A percentile compares a stretch with the other conserved stretches of the same genome.
These are phyloP conservation scores for Cladosporium sp. DNA, from an alignment of 2,329 filamentous ascomycete species.

Conservation along the genomic window DNA sequence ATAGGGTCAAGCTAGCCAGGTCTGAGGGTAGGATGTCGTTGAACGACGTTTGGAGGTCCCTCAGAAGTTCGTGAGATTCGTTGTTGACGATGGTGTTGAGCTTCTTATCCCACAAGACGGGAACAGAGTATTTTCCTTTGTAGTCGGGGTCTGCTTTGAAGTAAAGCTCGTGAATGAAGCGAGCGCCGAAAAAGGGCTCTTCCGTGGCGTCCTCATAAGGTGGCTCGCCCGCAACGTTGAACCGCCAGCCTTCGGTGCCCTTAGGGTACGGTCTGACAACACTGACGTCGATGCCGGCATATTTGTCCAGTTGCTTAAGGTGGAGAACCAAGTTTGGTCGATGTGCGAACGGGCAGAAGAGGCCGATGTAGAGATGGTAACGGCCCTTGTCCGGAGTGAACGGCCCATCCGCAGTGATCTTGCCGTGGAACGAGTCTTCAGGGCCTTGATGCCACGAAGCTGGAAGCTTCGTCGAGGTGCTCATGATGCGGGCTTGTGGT, in stretches of 20 bases:
- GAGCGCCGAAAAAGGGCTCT: conserved; percentile 52
- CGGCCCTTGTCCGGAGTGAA: conserved; percentile 47
- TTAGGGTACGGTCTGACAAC: conserved; percentile 63
- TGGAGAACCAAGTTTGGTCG: conserved; percentile 52
- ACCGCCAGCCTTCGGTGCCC: conserved; percentile 59
- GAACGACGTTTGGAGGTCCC: conserved; percentile 53
- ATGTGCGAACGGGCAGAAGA: conserved; percentile 62
- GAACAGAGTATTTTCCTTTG: conserved; percentile 56
- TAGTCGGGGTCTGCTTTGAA: conserved; percentile 56
- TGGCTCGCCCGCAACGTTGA: conserved; percentile 40
- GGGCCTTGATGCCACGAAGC: conserved; percentile 27
- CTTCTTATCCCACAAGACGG: conserved; percentile 57
- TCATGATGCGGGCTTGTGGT: conserved; percentile 1
- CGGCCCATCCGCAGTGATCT: conserved; percentile 40
- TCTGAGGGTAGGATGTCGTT: conserved; percentile 42
- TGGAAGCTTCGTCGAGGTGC: conserved; percentile 12
- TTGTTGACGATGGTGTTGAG: conserved; percentile 53
- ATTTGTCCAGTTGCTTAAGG: conserved; percentile 50
- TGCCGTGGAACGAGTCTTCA: conserved; percentile 47
- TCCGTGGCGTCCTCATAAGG: conserved; percentile 49
- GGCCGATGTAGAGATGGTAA: conserved; percentile 53
- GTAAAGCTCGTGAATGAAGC: conserved; percentile 57
- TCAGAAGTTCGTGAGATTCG: conserved; percentile 53
- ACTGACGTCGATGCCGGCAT: conserved; percentile 46
- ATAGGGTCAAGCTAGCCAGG: conserved; percentile 43